Evolutionary conservation across 306 rosid species (phyloP).

Genomic region (Aeschynomene evenia): DNA sequence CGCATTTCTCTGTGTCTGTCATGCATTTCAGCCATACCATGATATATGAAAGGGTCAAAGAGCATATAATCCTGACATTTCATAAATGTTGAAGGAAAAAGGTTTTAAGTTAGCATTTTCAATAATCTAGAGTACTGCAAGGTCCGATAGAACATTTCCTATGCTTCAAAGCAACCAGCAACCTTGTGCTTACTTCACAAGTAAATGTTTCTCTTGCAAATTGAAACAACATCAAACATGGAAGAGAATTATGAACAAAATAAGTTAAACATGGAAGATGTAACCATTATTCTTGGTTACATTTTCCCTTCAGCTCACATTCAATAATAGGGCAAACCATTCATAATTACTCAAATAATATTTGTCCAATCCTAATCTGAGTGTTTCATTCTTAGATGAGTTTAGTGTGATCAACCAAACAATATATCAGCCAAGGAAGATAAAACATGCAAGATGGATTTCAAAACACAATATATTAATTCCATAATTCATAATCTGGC

Average conservation of each 20-base stretch:
- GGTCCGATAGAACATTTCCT: slow-evolving; percentile 8
- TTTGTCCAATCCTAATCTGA: not conserved
- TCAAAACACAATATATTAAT: slow-evolving; percentile 9
- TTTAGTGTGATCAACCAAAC: slow-evolving; percentile 10
- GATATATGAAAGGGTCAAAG: slow-evolving; percentile 72
- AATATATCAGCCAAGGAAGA: slow-evolving; percentile 16
- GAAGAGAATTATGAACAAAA: not conserved
- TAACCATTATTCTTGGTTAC: not conserved
- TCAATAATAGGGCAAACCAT: not conserved
- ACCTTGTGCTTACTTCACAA: slow-evolving; percentile 18
- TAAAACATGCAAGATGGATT: slow-evolving; percentile 18
- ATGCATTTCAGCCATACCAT: slow-evolving; percentile 79
- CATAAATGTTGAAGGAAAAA: slow-evolving; percentile 30
- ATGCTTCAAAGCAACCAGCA: slow-evolving; percentile 13
- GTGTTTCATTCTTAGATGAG: slow-evolving; percentile 1
- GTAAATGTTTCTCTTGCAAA: not conserved
- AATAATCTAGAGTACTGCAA: slow-evolving; percentile 10
- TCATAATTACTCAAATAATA: not conserved
- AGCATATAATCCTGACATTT: slow-evolving; percentile 71
- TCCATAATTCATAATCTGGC: slow-evolving; percentile 17
- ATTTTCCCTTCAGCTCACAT: slow-evolving; percentile 13
- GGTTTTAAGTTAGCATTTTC: slow-evolving; percentile 11
- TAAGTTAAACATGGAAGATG: not conserved
- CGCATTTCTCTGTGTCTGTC: slow-evolving; percentile 97
- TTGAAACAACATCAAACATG: not conserved